Percentiles rank a stretch among this genome's conserved stretches.
These are phyloP conservation scores for Capsella bursapastoris DNA, from an alignment of 345 rosid species.

Conservation along the genomic window DNA sequence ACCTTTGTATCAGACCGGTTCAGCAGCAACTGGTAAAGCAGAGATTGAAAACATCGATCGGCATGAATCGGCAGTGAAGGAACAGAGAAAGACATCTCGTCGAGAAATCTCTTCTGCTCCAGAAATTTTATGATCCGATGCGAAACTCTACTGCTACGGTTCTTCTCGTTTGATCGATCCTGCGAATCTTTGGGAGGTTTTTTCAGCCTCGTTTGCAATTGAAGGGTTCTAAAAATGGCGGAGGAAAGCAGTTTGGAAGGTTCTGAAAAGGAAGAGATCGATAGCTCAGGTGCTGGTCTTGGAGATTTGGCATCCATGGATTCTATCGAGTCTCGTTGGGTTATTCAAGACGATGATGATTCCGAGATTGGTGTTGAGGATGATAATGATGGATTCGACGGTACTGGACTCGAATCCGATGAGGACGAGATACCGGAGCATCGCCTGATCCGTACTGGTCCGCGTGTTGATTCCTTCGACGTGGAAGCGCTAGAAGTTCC, in stretches of 20 bases:
- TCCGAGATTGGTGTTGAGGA: conserved; percentile 66
- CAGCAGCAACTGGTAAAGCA: conserved; percentile 36
- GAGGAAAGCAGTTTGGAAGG: conserved; percentile 57
- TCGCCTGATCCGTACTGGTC: conserved; percentile 87
- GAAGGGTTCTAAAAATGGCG: conserved; percentile 49
- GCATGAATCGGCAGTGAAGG: conserved; percentile 9
- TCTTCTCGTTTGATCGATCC: conserved; percentile 32
- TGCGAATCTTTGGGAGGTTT: neutral
- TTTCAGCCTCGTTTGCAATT: conserved; percentile 22
- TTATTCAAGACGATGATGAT: conserved; percentile 83
- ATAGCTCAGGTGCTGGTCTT: conserved; percentile 45
- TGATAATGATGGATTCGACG: conserved; percentile 45
- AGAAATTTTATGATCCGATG: conserved; percentile 17
- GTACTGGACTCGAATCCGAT: conserved; percentile 66
- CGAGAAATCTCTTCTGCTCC: conserved; percentile 18
- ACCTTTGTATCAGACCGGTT: conserved; percentile 32
- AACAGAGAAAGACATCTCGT: conserved; percentile 12
- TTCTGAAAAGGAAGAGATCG: conserved; percentile 55
- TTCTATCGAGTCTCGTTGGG: conserved; percentile 93
- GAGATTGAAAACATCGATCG: conserved; percentile 36
- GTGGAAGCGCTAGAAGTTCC: conserved; percentile 97
- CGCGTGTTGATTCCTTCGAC: conserved; percentile 87
- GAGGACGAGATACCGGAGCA: conserved; percentile 79
- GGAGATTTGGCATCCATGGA: conserved; percentile 66
- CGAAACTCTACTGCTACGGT: conserved; percentile 17